Evolutionary conservation across 345 rosid species (phyloP).

Genomic region (Aethionema arabicum): DNA sequence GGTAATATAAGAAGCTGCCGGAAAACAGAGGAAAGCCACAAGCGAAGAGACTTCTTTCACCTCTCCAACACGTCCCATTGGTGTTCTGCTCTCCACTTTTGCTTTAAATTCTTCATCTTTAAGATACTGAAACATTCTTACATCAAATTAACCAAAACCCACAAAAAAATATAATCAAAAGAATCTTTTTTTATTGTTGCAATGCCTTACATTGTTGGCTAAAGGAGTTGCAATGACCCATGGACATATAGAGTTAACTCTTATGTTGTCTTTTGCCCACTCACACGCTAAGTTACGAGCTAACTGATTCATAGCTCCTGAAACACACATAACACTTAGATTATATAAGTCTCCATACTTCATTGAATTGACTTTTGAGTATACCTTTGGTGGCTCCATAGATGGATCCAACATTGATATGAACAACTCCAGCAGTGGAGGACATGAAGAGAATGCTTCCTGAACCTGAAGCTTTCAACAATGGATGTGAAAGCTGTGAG

Average conservation of each 20-base stretch:
- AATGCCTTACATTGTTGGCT: constrained; percentile 13
- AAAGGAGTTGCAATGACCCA: constrained; percentile 20
- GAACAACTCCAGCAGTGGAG: background rate
- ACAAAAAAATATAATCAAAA: background rate
- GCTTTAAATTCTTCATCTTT: constrained; percentile 39
- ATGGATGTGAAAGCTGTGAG: constrained; percentile 25
- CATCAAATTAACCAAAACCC: background rate
- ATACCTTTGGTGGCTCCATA: constrained; percentile 34
- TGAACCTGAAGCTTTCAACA: constrained; percentile 24
- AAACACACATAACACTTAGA: background rate
- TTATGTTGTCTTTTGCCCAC: constrained; percentile 33
- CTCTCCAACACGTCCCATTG: constrained; percentile 66
- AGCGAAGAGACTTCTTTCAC: constrained; percentile 67
- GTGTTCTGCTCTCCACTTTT: constrained; percentile 47
- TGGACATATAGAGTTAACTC: constrained; percentile 30
- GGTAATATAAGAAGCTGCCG: constrained; percentile 75
- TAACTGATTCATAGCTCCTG: constrained; percentile 34
- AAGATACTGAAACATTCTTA: constrained; percentile 46
- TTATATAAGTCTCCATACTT: too few species aligned
- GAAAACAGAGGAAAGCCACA: constrained; percentile 67
- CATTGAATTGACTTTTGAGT: too few species aligned
- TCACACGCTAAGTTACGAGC: constrained; percentile 33
- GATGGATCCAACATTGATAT: background rate
- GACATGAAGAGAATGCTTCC: constrained; percentile 27
- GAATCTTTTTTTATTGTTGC: background rate